Evolutionary conservation across 441 rosid genomes (phyloP).

Genomic region (Corymbia citriodora): DNA sequence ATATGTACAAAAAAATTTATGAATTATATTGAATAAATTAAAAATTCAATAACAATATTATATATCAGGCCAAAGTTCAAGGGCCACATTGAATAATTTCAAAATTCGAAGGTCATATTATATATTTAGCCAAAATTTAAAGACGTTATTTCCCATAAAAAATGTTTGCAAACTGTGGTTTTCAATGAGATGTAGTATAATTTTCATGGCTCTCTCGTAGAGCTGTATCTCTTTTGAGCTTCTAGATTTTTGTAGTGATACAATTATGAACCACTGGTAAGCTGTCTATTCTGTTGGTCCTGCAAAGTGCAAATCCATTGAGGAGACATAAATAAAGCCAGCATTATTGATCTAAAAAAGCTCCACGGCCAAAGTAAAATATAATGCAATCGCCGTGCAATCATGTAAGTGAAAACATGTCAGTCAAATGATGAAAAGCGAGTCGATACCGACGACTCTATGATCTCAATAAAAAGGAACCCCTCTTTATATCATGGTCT

Average conservation of each 20-base stretch:
- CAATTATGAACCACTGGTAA: not conserved
- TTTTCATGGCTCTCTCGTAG: not conserved
- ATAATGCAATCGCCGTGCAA: not conserved
- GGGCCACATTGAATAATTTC: not conserved
- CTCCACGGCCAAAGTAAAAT: not conserved
- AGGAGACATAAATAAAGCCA: not conserved
- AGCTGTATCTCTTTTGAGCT: not conserved
- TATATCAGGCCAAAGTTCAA: not conserved
- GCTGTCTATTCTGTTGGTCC: not conserved
- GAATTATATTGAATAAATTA: not conserved
- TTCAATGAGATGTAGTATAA: not conserved
- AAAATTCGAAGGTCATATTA: not conserved
- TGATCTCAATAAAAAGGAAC: not conserved
- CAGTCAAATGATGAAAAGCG: not conserved
- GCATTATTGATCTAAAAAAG: not conserved
- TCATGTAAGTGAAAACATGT: not conserved
- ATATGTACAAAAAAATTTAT: not conserved
- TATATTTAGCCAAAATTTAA: not conserved
- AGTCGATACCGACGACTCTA: not conserved
- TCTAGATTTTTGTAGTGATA: not conserved
- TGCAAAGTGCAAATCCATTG: not conserved
- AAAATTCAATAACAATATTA: fast-evolving
- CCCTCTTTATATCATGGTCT: not conserved
- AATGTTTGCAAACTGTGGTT: not conserved
- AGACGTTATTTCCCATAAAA: not conserved